Evolutionary conservation across 805 yeast species (phyloP), one percentile per base, ranked within the genome.

Genomic region (Candida awuae): DNA sequence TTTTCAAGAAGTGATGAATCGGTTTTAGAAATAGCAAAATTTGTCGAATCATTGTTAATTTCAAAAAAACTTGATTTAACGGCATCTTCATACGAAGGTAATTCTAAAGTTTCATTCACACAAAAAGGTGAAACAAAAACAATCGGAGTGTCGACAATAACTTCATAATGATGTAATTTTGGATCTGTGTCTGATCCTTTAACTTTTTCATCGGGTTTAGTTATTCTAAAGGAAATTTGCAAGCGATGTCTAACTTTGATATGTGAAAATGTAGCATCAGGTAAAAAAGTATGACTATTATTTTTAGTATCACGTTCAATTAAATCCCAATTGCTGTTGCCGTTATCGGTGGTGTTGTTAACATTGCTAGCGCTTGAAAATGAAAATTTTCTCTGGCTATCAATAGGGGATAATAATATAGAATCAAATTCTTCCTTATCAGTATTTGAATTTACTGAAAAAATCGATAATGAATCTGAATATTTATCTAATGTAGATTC

Each of bases 81-180:
- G 4, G 58, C 63, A 39, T 51, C 50, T 14, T 61, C 62, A 43
- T 63, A 39, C 62, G 74, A 38, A 56, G 71, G 59, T 61, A 63
- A 52, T 54, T 71, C 43, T 44, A 59, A 26, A 51, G 62, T 29
- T 37, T 58, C 56, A 30, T 47, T 51, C 9, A 47, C 53, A 41
- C 53, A 58, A 46, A 59, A 59, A 26, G 66, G 65, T 10, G 77
- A 70, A n/a, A 73, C 61, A 15, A 75, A 54, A 22, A 71, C 67
- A 27, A 83, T 66, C 0, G 92, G 92, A 0, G 90, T 81, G 53
- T 83, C 92, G 29, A 83, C 81, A 32, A 83, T 74, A 16, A 83
- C 88, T 49, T 83, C 94, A 51, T 78, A 83, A 55, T 83, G 88
- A 50, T 80, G 86, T 62, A 75, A 59, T 45, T 71, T 73, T 2